Conservation (phyloP, 73 alveolate species). For the Effrenium voratum region DNA sequence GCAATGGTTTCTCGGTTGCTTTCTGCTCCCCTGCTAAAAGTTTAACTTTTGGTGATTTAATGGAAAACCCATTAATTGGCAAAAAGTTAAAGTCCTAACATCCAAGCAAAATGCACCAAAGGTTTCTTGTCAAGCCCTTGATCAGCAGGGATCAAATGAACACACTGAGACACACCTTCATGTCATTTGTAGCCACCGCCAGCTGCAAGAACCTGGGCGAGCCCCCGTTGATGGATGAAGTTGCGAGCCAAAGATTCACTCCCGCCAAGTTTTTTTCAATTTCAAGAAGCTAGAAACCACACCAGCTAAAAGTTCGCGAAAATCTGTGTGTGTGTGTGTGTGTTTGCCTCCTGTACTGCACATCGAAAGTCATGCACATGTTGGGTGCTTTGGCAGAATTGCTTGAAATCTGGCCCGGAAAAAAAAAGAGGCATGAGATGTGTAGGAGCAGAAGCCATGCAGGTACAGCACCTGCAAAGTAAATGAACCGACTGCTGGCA, state of each 20-base stretch:
- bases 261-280: not conserved
- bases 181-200: constrained; percentile 62
- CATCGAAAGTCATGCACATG: not conserved
- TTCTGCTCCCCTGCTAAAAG: too few relatives aligned
- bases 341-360: not conserved
- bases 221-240: not conserved
- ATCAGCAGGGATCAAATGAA: not conserved
- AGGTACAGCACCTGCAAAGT: too few relatives aligned
- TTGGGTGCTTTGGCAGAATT: not conserved
- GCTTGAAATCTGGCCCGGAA: not conserved
- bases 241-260: too few relatives aligned
- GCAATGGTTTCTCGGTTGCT: not conserved
- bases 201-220: constrained; percentile 43
- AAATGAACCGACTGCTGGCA: too few relatives aligned
- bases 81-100: not conserved
- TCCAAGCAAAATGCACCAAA: not conserved
- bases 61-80: not conserved
- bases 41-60: not conserved
- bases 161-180: not conserved
- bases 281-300: not conserved
- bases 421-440: too few relatives aligned
- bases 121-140: not conserved
- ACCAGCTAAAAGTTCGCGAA: not conserved
- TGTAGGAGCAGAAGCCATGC: too few relatives aligned
- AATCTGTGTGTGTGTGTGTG: not conserved